These are phyloP conservation scores for Monosporascus cannonballus DNA, from an alignment of 2,329 filamentous ascomycete species.

Conservation along the genomic window DNA sequence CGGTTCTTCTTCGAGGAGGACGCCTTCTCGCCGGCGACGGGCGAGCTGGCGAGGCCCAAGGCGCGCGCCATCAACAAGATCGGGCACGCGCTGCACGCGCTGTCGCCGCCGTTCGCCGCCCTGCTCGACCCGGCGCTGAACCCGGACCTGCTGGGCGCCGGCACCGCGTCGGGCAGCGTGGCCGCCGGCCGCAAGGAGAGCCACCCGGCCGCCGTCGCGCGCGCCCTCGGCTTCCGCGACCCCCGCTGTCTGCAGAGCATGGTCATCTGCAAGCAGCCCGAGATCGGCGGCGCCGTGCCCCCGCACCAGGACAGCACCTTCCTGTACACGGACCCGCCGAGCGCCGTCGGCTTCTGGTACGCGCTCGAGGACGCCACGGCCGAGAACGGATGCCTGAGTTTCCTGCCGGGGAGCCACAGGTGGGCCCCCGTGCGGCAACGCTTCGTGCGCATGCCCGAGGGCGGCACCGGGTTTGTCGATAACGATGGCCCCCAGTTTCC, in stretches of 20 bases:
- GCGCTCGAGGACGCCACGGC: constrained; percentile 85
- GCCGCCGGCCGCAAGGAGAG: constrained; percentile 27
- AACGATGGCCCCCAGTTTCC: constrained; percentile 65
- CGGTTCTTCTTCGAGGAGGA: constrained; percentile 98
- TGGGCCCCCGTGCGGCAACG: constrained; percentile 64
- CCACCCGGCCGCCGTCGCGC: constrained; percentile 56
- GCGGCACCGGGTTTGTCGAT: constrained; percentile 63
- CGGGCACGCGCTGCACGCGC: constrained; percentile 67
- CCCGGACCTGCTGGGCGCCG: constrained; percentile 27
- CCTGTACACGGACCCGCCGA: constrained; percentile 81
- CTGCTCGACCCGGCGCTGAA: constrained; percentile 46
- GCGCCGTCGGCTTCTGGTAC: constrained; percentile 95
- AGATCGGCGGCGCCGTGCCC: constrained; percentile 87
- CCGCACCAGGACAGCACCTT: constrained; percentile 92
- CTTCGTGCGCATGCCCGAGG: constrained; percentile 59
- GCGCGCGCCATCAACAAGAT: constrained; percentile 84
- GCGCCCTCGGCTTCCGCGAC: constrained; percentile 66
- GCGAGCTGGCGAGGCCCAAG: constrained; percentile 71
- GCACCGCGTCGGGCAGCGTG: constrained; percentile 37
- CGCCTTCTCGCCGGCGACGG: constrained; percentile 60
- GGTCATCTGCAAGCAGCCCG: constrained; percentile 97
- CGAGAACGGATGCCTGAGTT: constrained; percentile 84
- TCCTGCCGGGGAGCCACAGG: constrained; percentile 73
- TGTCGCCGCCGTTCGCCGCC: constrained; percentile 60
- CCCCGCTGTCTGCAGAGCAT: constrained; percentile 84